phyloP scores from a whole-genome alignment of 1,284 basidiomycete species.

The Fistulinella cinereoalba region DNA sequence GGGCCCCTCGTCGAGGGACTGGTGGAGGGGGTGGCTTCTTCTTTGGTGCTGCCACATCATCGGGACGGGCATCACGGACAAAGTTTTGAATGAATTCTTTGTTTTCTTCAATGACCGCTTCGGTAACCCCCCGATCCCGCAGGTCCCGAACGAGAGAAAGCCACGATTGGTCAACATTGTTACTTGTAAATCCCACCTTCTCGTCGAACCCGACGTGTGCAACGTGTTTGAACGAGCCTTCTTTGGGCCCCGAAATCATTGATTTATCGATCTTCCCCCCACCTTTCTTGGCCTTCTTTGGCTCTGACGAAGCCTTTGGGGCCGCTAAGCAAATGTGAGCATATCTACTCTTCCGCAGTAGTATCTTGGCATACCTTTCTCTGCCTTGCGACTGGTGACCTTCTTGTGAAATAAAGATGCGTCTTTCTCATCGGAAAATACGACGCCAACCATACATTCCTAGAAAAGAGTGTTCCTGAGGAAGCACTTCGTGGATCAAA shows the following conservation, averaged over 20 bases:
- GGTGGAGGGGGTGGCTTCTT: conserved; percentile 62
- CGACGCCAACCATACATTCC: conserved; percentile 88
- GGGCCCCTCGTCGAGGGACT: conserved; percentile 40
- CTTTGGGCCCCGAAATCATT: conserved; percentile 81
- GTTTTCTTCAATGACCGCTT: conserved; percentile 65
- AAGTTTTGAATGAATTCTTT: conserved; percentile 90
- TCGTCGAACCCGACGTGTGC: conserved; percentile 95
- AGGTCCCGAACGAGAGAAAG: conserved; percentile 73
- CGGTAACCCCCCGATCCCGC: conserved; percentile 66
- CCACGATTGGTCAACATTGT: conserved; percentile 94
- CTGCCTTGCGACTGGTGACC: conserved; percentile 69
- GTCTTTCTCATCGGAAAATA: conserved; percentile 87
- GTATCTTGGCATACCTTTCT: conserved; percentile 43
- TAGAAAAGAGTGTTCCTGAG: conserved; percentile 29
- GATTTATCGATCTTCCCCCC: conserved; percentile 85
- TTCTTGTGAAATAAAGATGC: conserved; percentile 91
- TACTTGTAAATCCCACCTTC: conserved; percentile 82
- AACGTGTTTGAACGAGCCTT: conserved; percentile 84
- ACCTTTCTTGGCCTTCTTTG: conserved; percentile 52
- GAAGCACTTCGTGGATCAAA: background rate
- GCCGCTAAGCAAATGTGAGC: conserved; percentile 6
- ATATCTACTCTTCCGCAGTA: background rate
- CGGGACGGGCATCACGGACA: conserved; percentile 57
- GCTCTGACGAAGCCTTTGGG: conserved; percentile 51
- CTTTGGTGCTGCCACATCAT: conserved; percentile 36